Conservation (phyloP, 2,329 filamentous ascomycete genomes). For the Ramularia endophylla region DNA sequence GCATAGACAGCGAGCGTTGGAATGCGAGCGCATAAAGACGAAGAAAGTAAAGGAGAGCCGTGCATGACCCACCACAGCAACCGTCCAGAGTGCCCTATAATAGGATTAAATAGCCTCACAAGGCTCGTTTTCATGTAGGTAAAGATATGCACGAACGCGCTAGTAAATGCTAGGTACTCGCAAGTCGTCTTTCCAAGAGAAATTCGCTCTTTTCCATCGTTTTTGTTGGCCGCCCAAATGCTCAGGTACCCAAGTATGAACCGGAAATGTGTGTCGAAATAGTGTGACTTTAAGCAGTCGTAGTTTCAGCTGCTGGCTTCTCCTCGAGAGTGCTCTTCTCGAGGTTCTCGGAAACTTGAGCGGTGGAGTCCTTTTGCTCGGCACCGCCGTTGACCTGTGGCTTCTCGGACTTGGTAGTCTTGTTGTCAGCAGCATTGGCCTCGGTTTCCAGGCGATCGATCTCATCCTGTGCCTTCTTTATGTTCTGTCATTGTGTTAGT, state of each 20-base stretch:
- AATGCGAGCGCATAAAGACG: too few species aligned
- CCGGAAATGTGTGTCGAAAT: neutral
- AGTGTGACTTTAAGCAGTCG: neutral
- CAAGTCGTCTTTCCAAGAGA: neutral
- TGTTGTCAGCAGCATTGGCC: constrained; percentile 47
- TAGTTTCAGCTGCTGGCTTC: constrained; percentile 15
- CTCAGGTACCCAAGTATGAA: neutral
- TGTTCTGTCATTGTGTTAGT: constrained; percentile 60
- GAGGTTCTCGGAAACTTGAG: constrained; percentile 55
- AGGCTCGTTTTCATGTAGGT: neutral
- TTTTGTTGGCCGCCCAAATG: neutral
- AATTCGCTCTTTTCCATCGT: neutral
- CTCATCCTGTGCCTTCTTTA: constrained; percentile 93
- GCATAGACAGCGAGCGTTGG: too few species aligned
- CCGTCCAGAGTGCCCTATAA: too few species aligned
- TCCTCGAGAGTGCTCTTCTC: constrained; percentile 58
- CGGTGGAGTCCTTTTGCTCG: constrained; percentile 55
- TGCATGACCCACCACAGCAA: too few species aligned
- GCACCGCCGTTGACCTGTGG: constrained; percentile 50
- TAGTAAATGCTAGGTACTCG: neutral
- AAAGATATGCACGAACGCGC: neutral
- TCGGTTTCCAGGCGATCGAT: constrained; percentile 79
- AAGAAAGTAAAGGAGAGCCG: too few species aligned
- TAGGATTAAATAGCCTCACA: too few species aligned
- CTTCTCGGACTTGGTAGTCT: constrained; percentile 45